Percentiles rank a stretch among this genome's conserved stretches.
phyloP scores from a whole-genome alignment of 129 eudicot genomes.

The Calendula officinalis region DNA sequence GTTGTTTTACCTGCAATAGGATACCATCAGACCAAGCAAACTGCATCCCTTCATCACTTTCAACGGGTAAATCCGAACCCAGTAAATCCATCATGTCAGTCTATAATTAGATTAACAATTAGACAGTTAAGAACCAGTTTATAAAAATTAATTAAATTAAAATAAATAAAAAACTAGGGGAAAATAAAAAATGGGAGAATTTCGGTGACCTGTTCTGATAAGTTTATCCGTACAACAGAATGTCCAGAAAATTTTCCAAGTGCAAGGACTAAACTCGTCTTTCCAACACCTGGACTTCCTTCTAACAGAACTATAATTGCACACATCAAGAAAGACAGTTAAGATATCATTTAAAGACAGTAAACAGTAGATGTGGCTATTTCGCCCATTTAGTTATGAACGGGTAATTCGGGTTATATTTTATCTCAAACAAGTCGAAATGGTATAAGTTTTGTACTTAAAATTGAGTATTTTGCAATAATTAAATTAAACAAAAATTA shows the following conservation, averaged over 20 bases:
- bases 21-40: constrained; percentile 99
- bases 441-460: not conserved
- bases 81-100: constrained; percentile 96
- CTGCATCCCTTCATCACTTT: constrained; percentile 91
- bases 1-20: constrained; percentile 66
- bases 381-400: not conserved
- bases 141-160: not conserved
- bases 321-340: constrained; percentile 23
- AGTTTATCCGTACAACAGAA: constrained; percentile 86
- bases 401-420: not conserved
- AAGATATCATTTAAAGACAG: not conserved
- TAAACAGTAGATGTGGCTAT: not conserved
- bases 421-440: constrained; percentile 1
- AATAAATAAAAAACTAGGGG: not conserved
- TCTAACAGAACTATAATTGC: constrained; percentile 65
- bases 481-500: not conserved
- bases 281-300: constrained; percentile 99
- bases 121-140: constrained; percentile 12
- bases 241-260: constrained; percentile 90
- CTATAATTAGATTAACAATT: constrained; percentile 39
- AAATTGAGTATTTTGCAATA: too few relatives aligned
- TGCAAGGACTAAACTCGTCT: constrained; percentile 83
- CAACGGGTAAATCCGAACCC: constrained; percentile 96
- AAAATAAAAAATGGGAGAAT: not conserved
- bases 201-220: constrained; percentile 85